These are phyloP conservation scores for Dioszegia hungarica DNA, from an alignment of 768 basidiomycete species.

Conservation along the genomic window DNA sequence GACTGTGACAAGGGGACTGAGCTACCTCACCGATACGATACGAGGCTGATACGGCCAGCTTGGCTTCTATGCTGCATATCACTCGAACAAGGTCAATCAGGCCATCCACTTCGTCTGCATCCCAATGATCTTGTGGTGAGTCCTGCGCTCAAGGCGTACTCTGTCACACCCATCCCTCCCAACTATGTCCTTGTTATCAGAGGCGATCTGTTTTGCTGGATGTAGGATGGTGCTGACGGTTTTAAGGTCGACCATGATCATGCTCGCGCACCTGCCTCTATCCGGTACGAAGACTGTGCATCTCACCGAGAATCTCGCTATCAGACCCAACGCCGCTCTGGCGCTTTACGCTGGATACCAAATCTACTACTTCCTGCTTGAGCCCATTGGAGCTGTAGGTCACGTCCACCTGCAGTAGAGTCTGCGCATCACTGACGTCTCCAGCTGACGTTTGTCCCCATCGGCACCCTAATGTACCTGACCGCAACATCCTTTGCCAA, in stretches of 20 bases:
- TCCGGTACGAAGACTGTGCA: constrained; percentile 13
- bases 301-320: constrained; percentile 51
- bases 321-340: constrained; percentile 66
- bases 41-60: constrained; percentile 54
- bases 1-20: too few species aligned
- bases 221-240: neutral
- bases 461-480: constrained; percentile 60
- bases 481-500: constrained; percentile 57
- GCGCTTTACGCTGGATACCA: constrained; percentile 61
- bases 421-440: neutral
- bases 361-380: constrained; percentile 72
- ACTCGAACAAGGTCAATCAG: constrained; percentile 75
- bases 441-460: constrained; percentile 76
- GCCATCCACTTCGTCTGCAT: constrained; percentile 80
- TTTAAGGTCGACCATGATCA: constrained; percentile 26
- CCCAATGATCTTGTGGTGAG: constrained; percentile 73
- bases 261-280: constrained; percentile 23
- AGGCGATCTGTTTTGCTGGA: neutral
- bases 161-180: too few species aligned
- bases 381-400: constrained; percentile 74
- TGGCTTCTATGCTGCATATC: constrained; percentile 89
- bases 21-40: neutral
- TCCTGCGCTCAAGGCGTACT: too few species aligned
- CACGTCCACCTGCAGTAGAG: neutral
- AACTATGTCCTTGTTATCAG: too few species aligned